Conservation (phyloP, 2,329 filamentous ascomycete species). For the Dryadomyces quercus-mongolicae region DNA sequence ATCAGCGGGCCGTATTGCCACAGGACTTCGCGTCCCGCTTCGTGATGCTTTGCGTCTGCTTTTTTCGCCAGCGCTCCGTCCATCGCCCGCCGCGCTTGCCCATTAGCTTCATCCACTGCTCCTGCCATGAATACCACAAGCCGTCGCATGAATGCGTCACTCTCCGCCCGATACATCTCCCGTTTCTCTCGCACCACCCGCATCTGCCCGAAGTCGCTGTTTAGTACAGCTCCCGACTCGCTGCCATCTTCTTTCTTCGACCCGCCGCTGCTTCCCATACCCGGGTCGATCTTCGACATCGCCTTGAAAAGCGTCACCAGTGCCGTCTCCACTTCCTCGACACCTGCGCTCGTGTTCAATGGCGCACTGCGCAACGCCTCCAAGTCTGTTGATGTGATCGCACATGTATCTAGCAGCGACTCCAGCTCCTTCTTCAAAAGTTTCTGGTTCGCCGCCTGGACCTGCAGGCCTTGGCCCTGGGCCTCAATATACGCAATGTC, state of each 20-base stretch:
- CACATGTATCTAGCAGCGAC: constrained; percentile 79
- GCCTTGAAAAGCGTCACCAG: constrained; percentile 80
- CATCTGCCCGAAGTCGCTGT: constrained; percentile 78
- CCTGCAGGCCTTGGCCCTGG: constrained; percentile 90
- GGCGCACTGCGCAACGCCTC: constrained; percentile 62
- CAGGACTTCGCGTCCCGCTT: constrained; percentile 57
- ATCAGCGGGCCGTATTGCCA: constrained; percentile 85
- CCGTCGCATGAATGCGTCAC: constrained; percentile 62
- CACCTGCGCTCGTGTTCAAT: constrained; percentile 55
- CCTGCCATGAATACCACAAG: constrained; percentile 71
- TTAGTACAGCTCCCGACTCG: constrained; percentile 39
- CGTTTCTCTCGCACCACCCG: constrained; percentile 90
- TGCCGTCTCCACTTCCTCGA: constrained; percentile 67
- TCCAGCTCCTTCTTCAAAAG: constrained; percentile 82
- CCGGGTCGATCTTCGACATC: constrained; percentile 85
- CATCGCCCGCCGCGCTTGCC: constrained; percentile 54
- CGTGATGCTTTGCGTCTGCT: constrained; percentile 59
- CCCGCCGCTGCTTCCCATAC: constrained; percentile 35
- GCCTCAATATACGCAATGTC: constrained; percentile 97
- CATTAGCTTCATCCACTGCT: constrained; percentile 65
- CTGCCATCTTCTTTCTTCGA: constrained; percentile 29
- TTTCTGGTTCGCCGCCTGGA: constrained; percentile 95
- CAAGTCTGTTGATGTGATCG: constrained; percentile 67
- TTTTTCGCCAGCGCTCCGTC: constrained; percentile 50
- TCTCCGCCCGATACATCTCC: constrained; percentile 72